These are phyloP conservation scores for Aspergillus wentii DNA, from an alignment of 495 filamentous ascomycete species.

Conservation along the genomic window DNA sequence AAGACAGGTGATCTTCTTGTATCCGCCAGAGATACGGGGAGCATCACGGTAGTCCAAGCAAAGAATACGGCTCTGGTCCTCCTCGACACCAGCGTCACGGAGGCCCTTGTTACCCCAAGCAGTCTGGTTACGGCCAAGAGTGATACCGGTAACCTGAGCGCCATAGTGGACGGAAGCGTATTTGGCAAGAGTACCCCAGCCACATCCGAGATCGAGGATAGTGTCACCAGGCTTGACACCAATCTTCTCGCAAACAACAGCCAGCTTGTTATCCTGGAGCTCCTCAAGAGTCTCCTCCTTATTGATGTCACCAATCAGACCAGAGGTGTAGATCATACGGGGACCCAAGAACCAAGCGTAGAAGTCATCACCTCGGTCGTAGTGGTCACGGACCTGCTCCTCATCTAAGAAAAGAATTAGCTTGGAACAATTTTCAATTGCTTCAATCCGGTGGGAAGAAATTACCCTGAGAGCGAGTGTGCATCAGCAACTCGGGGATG, in stretches of 20 bases:
- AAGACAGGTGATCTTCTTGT: constrained; percentile 69
- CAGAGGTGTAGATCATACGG: constrained; percentile 71
- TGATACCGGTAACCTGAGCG: constrained; percentile 60
- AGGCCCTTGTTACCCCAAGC: constrained; percentile 67
- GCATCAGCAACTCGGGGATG: constrained; percentile 64
- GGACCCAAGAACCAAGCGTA: constrained; percentile 72
- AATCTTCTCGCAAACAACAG: constrained; percentile 69
- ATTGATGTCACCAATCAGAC: constrained; percentile 62
- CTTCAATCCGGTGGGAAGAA: constrained; percentile 1
- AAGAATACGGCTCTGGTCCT: constrained; percentile 57
- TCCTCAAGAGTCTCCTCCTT: constrained; percentile 62
- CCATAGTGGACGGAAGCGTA: constrained; percentile 61
- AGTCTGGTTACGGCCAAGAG: constrained; percentile 66
- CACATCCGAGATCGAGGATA: constrained; percentile 65
- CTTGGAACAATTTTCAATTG: neutral
- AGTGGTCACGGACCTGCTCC: constrained; percentile 72
- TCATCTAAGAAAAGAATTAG: constrained; percentile 47
- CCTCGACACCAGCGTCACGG: constrained; percentile 52
- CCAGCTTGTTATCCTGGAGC: constrained; percentile 68
- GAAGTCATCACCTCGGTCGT: constrained; percentile 71
- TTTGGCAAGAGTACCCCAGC: constrained; percentile 67
- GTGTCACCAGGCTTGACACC: constrained; percentile 55
- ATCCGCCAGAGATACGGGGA: constrained; percentile 52
- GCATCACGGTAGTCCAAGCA: constrained; percentile 70
- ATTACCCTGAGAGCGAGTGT: constrained; percentile 63